Conservation (phyloP, 352 stramenopile genomes). For the Phytopythium vexans region DNA sequence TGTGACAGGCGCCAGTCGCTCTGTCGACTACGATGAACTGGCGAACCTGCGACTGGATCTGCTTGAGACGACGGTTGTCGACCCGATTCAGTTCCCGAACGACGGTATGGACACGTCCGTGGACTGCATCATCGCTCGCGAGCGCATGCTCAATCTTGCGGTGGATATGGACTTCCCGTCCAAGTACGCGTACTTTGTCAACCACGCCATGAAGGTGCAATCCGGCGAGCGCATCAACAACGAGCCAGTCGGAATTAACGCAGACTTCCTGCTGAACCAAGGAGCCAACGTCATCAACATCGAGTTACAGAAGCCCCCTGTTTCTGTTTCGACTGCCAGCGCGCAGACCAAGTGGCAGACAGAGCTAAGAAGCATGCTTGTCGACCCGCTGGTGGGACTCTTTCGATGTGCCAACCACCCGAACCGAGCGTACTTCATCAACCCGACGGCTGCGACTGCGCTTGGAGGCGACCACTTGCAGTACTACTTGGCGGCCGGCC, state of each 20-base stretch:
- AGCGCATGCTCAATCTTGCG: slow-evolving; percentile 19
- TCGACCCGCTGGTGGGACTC: slow-evolving; percentile 39
- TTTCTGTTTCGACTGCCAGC: background rate
- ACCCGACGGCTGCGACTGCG: slow-evolving; percentile 45
- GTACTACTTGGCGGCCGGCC: slow-evolving; percentile 49
- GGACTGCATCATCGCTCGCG: slow-evolving; percentile 1
- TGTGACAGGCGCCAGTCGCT: background rate
- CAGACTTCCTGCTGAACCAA: too few relatives aligned
- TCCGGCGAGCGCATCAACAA: slow-evolving; percentile 49
- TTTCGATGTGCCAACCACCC: slow-evolving; percentile 54
- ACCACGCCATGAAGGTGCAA: slow-evolving; percentile 34
- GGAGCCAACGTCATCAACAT: too few relatives aligned
- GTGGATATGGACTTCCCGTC: slow-evolving; percentile 33
- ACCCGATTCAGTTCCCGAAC: slow-evolving; percentile 21
- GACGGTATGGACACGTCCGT: slow-evolving; percentile 15
- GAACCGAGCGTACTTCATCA: slow-evolving; percentile 60
- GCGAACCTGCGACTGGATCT: slow-evolving; percentile 26
- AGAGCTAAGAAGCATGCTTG: slow-evolving; percentile 52
- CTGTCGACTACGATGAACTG: slow-evolving; percentile 13
- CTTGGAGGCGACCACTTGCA: slow-evolving; percentile 57
- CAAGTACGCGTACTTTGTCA: slow-evolving; percentile 49
- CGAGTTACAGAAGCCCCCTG: too few relatives aligned
- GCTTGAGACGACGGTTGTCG: slow-evolving; percentile 17
- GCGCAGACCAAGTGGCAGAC: slow-evolving; percentile 83
- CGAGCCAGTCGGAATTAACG: slow-evolving; percentile 21